Evolutionary conservation across 805 yeast genomes (phyloP), one percentile per base, ranked within the genome.

Genomic region (Saccharomycopsis olivae): DNA sequence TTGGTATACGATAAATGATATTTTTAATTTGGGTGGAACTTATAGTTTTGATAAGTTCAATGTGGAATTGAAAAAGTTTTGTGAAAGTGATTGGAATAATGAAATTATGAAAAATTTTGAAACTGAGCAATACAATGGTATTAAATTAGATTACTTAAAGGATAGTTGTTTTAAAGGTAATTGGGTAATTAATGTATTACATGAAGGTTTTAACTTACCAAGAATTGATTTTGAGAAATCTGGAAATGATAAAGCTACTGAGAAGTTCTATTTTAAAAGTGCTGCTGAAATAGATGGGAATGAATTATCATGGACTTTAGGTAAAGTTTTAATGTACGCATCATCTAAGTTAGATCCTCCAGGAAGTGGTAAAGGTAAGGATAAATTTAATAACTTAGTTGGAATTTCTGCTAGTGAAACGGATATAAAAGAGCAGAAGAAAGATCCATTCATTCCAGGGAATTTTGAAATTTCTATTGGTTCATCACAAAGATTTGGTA

Each of bases 1-100:
- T 61, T 92, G 97, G 96, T 89, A 92, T 56, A 86, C 96, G 1
- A 88, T 96, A 3, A 83, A 87, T 52, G 97, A 89, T 54, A 73
- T 89, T 3, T 88, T 88, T 56, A 75, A 79, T 29, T 69, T 86
- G 62, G 89, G 94, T 2, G 97, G 96, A 11, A 85, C 77, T 41
- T 88, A 88, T 56, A 84, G 84, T 53, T 89, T 77, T 54, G 66
- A 71, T 28, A 62, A 68, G 29, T 86, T 83, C 53, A 80, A 75
- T 54, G 71, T 65, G 27, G 70, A 73, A 38, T 82, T 87, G 3
- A 69, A 71, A 45, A 68, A 69, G 24, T 87, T 78, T 52, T 92
- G 98, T 62, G 78, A 74, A 48, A 67, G 74, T 44, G 74, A 77
- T 36, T 92, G 97, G 96, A 48, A 56, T 2, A 53, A 59, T 1